These are phyloP conservation scores for Pluteus cervinus DNA, from an alignment of 768 basidiomycete genomes.

Conservation along the genomic window DNA sequence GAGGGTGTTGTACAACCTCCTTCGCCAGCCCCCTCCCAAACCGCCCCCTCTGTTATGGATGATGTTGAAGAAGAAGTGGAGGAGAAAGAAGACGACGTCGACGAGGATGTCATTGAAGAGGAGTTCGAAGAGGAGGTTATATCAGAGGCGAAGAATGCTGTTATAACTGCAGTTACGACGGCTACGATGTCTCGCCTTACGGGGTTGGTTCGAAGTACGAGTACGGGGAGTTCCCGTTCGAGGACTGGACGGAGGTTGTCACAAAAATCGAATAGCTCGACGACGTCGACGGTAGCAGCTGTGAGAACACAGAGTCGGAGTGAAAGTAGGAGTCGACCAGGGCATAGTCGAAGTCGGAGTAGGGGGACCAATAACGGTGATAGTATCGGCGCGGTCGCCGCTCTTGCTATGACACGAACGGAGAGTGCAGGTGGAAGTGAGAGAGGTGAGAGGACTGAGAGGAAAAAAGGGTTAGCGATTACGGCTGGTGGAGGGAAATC, in stretches of 20 bases:
- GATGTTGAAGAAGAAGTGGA: conserved; percentile 9
- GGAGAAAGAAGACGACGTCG: conserved; percentile 1
- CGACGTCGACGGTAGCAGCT: too few relatives aligned
- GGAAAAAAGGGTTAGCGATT: conserved; percentile 2
- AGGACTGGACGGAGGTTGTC: too few relatives aligned
- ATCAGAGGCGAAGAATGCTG: conserved; percentile 5
- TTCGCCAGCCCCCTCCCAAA: conserved; percentile 15
- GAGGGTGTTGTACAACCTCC: conserved; percentile 9
- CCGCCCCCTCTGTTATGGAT: conserved; percentile 11
- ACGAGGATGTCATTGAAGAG: conserved; percentile 7
- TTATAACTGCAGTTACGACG: background rate
- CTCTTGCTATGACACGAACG: too few relatives aligned
- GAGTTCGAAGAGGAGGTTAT: too few relatives aligned
- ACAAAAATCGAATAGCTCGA: too few relatives aligned
- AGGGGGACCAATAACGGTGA: conserved; percentile 11
- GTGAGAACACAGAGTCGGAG: conserved; percentile 10
- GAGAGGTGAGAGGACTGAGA: conserved; percentile 5
- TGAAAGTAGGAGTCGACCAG: conserved; percentile 11
- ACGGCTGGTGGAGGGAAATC: conserved; percentile 1
- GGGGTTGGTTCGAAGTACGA: too few relatives aligned
- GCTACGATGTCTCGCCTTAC: too few relatives aligned
- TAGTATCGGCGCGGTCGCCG: conserved; percentile 5
- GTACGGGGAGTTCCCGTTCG: too few relatives aligned
- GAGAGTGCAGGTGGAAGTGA: conserved; percentile 8
- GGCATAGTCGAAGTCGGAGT: conserved; percentile 7